A percentile compares a stretch with the other conserved stretches of the same genome.
phyloP scores from a whole-genome alignment of 768 basidiomycete species.

The Rhodotorula graminis region DNA sequence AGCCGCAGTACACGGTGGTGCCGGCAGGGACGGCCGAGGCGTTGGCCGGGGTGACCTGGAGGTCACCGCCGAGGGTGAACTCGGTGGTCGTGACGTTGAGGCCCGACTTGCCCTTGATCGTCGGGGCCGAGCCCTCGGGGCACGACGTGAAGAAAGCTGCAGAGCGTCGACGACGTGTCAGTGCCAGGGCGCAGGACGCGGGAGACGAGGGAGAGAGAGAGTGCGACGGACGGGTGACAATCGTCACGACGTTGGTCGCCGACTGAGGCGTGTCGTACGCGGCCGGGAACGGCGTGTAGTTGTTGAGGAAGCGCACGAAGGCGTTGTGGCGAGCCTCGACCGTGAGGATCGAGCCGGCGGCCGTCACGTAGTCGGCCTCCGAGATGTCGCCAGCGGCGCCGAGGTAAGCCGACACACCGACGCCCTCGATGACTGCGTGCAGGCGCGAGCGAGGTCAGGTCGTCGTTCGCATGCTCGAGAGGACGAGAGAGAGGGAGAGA shows the following conservation, averaged over 20 bases:
- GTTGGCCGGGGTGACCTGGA: conserved; percentile 40
- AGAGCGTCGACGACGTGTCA: neutral
- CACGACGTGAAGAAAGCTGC: conserved; percentile 52
- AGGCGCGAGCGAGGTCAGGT: neutral
- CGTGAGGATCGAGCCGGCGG: conserved; percentile 59
- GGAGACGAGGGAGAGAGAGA: neutral
- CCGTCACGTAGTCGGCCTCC: conserved; percentile 51
- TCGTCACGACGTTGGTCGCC: conserved; percentile 56
- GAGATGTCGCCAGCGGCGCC: conserved; percentile 48
- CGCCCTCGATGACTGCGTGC: neutral
- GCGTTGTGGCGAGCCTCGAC: conserved; percentile 51
- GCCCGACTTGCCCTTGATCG: conserved; percentile 52
- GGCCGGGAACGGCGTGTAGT: conserved; percentile 60
- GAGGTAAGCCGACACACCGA: conserved; percentile 42
- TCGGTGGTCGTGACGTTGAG: conserved; percentile 48
- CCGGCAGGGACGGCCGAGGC: conserved; percentile 1
- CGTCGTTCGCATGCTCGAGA: no score
- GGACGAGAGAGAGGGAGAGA: neutral
- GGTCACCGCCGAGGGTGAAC: conserved; percentile 43
- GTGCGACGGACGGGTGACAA: conserved; percentile 43
- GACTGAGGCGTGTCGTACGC: conserved; percentile 57
- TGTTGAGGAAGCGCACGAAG: conserved; percentile 40
- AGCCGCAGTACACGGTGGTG: conserved; percentile 29
- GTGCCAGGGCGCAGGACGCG: neutral
- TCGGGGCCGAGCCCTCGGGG: conserved; percentile 54